Conservation (phyloP, 2,329 filamentous ascomycete species). For the Apiospora rasikravindrae region DNA sequence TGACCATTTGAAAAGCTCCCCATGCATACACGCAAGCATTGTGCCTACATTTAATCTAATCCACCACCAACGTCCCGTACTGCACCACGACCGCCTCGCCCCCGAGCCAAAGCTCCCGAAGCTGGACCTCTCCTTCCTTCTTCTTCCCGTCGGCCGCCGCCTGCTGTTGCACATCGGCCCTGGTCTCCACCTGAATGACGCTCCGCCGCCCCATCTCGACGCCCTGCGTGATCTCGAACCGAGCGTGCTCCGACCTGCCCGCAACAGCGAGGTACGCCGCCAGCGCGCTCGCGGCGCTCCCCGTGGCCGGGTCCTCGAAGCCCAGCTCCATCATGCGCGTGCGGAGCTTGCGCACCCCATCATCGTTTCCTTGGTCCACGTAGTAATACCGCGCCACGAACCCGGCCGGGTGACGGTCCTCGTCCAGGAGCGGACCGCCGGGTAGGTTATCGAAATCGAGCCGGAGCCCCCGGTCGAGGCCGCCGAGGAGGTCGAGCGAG, state of each 20-base stretch:
- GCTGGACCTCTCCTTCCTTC: constrained; percentile 20
- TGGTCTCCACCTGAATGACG: constrained; percentile 54
- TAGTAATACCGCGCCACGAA: constrained; percentile 66
- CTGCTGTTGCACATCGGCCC: constrained; percentile 20
- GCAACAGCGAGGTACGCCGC: constrained; percentile 57
- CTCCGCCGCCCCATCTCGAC: constrained; percentile 70
- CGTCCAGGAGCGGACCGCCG: constrained; percentile 48
- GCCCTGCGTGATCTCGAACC: constrained; percentile 65
- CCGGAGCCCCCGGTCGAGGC: constrained; percentile 35
- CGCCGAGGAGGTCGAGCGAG: constrained; percentile 61
- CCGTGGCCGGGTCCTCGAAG: constrained; percentile 65
- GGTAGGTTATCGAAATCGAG: constrained; percentile 40
- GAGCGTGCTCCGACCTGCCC: constrained; percentile 36
- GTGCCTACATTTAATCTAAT: constrained; percentile 6
- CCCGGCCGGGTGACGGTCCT: constrained; percentile 56
- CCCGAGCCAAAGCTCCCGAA: constrained; percentile 36
- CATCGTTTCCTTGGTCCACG: constrained; percentile 45
- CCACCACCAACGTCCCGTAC: constrained; percentile 35
- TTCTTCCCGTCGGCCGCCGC: no score
- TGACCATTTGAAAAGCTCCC: no score
- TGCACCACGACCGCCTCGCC: constrained; percentile 39
- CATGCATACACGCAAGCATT: no score
- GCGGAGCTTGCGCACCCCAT: constrained; percentile 46
- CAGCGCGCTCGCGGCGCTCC: constrained; percentile 65
- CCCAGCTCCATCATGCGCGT: constrained; percentile 63